Evolutionary conservation across 1,284 basidiomycete genomes (phyloP), one percentile per base, ranked within the genome.

Genomic region (Boletus holoroseus): DNA sequence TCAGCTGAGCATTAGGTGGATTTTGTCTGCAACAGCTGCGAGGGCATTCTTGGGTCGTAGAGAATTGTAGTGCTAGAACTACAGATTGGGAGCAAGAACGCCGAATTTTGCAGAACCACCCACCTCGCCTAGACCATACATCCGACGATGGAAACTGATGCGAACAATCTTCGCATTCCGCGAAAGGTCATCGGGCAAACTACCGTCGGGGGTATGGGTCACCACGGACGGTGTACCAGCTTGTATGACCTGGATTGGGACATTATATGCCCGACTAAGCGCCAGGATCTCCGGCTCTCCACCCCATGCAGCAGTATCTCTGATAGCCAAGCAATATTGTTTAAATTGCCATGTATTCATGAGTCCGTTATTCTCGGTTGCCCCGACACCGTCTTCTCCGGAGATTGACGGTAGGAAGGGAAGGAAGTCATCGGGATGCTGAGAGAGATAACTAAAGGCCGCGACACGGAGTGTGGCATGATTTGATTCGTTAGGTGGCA

Each of bases 251-350:
- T 97, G 87, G 50, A 99, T 95, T 0, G 93, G 89, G 26, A 94
- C 75, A 47, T 82, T 75, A 68, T 83, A 97, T n/a, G 85, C 84
- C 48, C 86, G 78, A 60, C 88, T 87, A 9, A 99, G 74, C 0
- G 96, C 96, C 59, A 91, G 76, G 41, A 99, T 94, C 76, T 99
- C 96, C 2, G 94, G 94, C 70, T 99, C 93, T 34, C 96, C 96
- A 41, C 96, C 96, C 96, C 96, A 99, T 30, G 85, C 80, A 8
- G 83, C 89, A 8, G 93, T 95, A 62, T 86, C 78, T 44, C 85
- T 83, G 18, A 99, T 84, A 9, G 79, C 77, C 54, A 75, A 71
- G 67, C 94, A 97, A 68, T 99, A 98, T 55, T 76, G 72, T 44
- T 79, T 69, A 61, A 90, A 96, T 63, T 88, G 79, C 36, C 71